Base-by-base conservation (phyloP, 78 protist species). In the Neovahlkampfia damariscottae region DNA sequence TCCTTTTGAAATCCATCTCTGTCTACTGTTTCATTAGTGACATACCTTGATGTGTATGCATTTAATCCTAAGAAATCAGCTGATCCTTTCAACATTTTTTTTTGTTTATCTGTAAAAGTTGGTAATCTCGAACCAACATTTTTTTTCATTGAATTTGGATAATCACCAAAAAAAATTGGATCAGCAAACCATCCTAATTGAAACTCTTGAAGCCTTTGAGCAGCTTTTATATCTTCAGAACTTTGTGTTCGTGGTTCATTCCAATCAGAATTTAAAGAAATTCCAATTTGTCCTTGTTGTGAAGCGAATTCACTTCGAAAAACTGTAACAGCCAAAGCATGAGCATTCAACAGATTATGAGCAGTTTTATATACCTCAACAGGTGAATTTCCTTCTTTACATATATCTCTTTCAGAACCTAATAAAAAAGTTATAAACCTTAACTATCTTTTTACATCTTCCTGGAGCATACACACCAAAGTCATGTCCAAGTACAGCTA, bases 41-140 rank as follows among this genome's bases (percentile, higher is more conserved):
- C 81, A 38, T 1, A 10, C 70, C 38, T 70, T 29, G 86, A 10
- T n/a, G 79, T 83, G 76, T 84, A 85, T 59, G 50, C 80, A 30
- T 84, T 82, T 9, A 85, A 19, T 19, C 89, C 89, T 10, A 85
- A 83, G 3, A 69, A 79, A 80, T 84, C 89, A 19, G 82, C 10
- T n/a, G 75, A 71, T 7, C 75, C 74, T 74, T 74, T 74, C 10
- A 74, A 41, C 73, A 77, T 27, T 37, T 0, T 81, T 7, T 0
- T 0, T 74, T 74, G 78, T 10, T 10, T 10, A 68, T n/a, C 77
- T 10, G 10, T 74, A 74, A 74, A 74, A n/a, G 36, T 0, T 3
- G 88, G 88, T 66, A 84, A 40, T 5, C 87, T 62, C 5, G 5
- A 75, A 35, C 88, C 88, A 2, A 58, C 38, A 2, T 2, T 0